Evolutionary conservation across 768 basidiomycete genomes (phyloP), one percentile per base, ranked within the genome.

Genomic region (Tephrocybe sp.): DNA sequence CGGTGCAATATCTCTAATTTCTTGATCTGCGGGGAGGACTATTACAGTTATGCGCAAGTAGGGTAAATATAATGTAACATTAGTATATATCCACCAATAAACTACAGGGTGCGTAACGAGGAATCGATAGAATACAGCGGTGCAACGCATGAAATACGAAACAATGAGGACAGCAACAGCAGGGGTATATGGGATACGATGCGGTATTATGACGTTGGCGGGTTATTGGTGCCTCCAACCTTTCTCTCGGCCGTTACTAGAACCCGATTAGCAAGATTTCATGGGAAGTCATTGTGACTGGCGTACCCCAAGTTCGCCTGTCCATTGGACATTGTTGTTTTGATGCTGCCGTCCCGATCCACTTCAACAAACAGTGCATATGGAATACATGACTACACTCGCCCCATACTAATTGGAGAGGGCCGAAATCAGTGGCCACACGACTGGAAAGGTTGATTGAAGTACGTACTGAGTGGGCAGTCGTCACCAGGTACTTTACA

Each of bases 251-350:
- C 80, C 2, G 79, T 82, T 48, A 81, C 79, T 81, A 52, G 1
- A 45, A 11, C 17, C 21, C 32, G 40, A 23, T 53, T 33, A 55
- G 34, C 3, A 17, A 39, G 18, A 34, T 3, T 14, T 49, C 34
- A 20, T 37, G 40, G 20, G n/a, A 47, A 11, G 28, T 15, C 15
- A 46, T 26, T 38, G 21, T 26, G 18, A 15, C 24, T 6, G 4
- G 75, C 88, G 53, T 57, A 95, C 94, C 86, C 96, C 96, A 99
- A 2, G 86, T 75, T 60, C 93, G 74, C 25, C 97, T 78, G 65
- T 98, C 96, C 93, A 99, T 95, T n/a, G 97, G 97, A 75, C 97
- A 99, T 59, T 95, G 93, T 59, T 89, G 86, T 67, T 98, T 98
- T 30, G 90, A 94, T 12, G 90, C 84, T 4, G 83, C 73, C 0